phyloP scores from a whole-genome alignment of 2,329 filamentous ascomycete genomes.

The Diaporthe citri region DNA sequence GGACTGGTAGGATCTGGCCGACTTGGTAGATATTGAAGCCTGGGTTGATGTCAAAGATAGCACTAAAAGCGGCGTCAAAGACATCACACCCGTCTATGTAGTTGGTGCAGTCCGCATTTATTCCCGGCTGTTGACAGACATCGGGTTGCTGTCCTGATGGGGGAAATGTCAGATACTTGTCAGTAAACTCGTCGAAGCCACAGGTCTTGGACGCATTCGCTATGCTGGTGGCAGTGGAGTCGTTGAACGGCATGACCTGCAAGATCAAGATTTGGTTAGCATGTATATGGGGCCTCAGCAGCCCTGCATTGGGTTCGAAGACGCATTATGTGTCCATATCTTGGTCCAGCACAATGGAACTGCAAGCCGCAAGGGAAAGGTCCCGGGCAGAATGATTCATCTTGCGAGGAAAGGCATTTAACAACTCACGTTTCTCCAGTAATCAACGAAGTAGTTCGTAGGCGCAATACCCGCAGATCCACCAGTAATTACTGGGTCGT shows the following conservation, averaged over 20 bases:
- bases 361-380: too few relatives aligned
- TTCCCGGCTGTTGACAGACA: constrained; percentile 52
- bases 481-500: constrained; percentile 73
- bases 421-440: constrained; percentile 54
- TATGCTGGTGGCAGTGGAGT: constrained; percentile 62
- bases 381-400: not conserved
- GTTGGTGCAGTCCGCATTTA: constrained; percentile 49
- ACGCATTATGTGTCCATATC: not conserved
- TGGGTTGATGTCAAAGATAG: constrained; percentile 70
- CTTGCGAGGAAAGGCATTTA: not conserved
- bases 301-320: not conserved
- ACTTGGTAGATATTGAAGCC: constrained; percentile 76
- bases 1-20: constrained; percentile 62
- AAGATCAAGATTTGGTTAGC: not conserved
- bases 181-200: constrained; percentile 69
- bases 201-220: constrained; percentile 65
- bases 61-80: constrained; percentile 64
- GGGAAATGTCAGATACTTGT: constrained; percentile 74
- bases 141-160: constrained; percentile 69
- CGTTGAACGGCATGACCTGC: constrained; percentile 69
- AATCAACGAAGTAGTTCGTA: constrained; percentile 68
- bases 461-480: constrained; percentile 56
- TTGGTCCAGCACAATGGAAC: not conserved
- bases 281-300: too few relatives aligned
- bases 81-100: constrained; percentile 65